Base-by-base conservation (phyloP, 768 basidiomycete species). In the Pulveroboletus sp. region DNA sequence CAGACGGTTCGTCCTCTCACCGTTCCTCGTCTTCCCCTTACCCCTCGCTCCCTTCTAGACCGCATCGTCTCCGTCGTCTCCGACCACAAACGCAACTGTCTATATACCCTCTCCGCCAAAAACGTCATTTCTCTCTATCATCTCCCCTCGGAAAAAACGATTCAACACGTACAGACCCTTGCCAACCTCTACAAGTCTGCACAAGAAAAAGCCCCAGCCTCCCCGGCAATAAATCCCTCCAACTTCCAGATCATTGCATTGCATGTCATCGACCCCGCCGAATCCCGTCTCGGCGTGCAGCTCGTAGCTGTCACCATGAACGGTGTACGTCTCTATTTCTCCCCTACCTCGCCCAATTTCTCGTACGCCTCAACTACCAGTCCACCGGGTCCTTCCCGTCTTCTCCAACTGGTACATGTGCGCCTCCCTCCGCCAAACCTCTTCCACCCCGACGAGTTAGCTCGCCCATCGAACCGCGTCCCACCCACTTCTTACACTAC, bases 251-350 rank as follows among this genome's bases (percentile, higher is more conserved):
- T 95, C 49, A 73, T 83, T 26, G 72, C 78, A 20, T 65, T 95
- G 38, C 87, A 93, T 63, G 76, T 84, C 22, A 68, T 95, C 31
- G 76, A 80, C 34, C 75, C 75, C 10, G 68, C 74, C 12, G 88
- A 90, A 63, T 85, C 88, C 23, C 83, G 81, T 14, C 70, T 78
- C 22, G 81, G 80, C 13, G 70, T 89, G 12, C 89, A 90, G 49
- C 76, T 98, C 10, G 73, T 96, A 42, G 92, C 86, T 2, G 70
- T 94, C 40, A 92, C 93, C 20, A 73, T 77, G 24, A 93, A 85
- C 44, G 93, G 90, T 12, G 80, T 87, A 4, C 83, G 94, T 43
- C 74, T 95, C 1, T 97, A 90, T 73, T 92, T 96, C 63, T 78
- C 79, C 2, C 77, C 85, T 4, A 71, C 77, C 4, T 60, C 70